Conservation (phyloP, 2,329 filamentous ascomycete species). For the Diplodia seriata region DNA sequence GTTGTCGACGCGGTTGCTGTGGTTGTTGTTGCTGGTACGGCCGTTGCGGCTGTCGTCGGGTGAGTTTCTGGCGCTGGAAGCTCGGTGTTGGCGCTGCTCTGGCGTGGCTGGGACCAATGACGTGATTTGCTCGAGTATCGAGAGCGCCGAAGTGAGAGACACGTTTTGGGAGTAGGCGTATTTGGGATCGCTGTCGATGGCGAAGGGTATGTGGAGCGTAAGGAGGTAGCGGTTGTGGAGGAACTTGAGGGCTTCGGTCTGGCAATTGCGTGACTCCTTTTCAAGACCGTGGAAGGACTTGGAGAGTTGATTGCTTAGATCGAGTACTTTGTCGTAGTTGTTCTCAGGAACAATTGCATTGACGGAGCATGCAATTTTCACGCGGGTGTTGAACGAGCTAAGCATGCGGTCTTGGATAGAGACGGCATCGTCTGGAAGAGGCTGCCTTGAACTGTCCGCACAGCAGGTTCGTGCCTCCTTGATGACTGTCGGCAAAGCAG, state of each 20-base stretch:
- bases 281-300: slow-evolving; percentile 7
- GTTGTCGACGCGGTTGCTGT: background rate
- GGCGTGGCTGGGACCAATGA: background rate
- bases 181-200: slow-evolving; percentile 1
- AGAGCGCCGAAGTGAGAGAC: slow-evolving; percentile 9
- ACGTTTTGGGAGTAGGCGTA: slow-evolving; percentile 25
- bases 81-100: background rate
- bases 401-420: slow-evolving; percentile 18
- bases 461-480: background rate
- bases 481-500: background rate
- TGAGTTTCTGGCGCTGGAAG: background rate
- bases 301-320: slow-evolving; percentile 12
- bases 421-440: background rate
- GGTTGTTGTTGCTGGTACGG: background rate
- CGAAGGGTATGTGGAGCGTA: slow-evolving; percentile 21
- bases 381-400: slow-evolving; percentile 2
- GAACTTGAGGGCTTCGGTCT: slow-evolving; percentile 1
- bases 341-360: slow-evolving; percentile 18
- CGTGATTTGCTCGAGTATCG: slow-evolving; percentile 16
- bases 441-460: background rate
- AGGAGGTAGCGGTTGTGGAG: slow-evolving; percentile 26
- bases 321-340: slow-evolving; percentile 24
- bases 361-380: slow-evolving; percentile 14
- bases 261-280: background rate
- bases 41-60: background rate